Base-by-base conservation (phyloP, 805 yeast species). In the Ogataea degrootiae region DNA sequence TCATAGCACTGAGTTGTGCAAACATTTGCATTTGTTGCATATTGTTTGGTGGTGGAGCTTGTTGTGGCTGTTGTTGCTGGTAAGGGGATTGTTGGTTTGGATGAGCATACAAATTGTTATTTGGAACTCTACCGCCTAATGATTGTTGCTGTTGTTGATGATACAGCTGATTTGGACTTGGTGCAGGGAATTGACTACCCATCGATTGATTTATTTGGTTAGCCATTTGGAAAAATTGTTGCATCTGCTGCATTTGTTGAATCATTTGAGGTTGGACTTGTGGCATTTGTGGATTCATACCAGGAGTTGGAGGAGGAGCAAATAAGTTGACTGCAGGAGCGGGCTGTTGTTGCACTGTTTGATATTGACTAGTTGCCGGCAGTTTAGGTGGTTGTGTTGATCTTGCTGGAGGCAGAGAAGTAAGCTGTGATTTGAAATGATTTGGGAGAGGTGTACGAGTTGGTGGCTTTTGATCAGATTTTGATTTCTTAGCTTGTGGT, bases 61-160 rank as follows among this genome's bases (percentile, higher is more conserved):
- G 63, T 50, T 65, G 63, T 54, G 58, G 50, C 52, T 59, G 64
- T n/a, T 47, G 47, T 48, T 48, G 48, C 34, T 44, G 55, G 15
- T 42, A 33, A n/a, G 23, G 38, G n/a, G 16, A 34, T 14, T n/a
- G 42, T 15, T 16, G 15, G 15, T 38, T 15, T 23, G 41, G 17
- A 29, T 29, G 35, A 21, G 29, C 8, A 21, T 21, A 37, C 16
- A 14, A 22, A 14, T n/a, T n/a, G 29, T 16, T 39, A 23, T n/a
- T 6, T 26, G 31, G 33, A 34, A 23, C 17, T 16, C 7, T 17
- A 14, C 15, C 39, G 36, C 19, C 22, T 38, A 31, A 26, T 26
- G 26, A 6, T 15, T 37, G 23, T 39, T 40, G 44, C 33, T 34
- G 37, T 34, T 33, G 35, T 39, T 37, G 44, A 29, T 16, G 29